Percentiles rank a stretch among this genome's conserved stretches.
Conservation (phyloP, 2,329 filamentous ascomycete species). For the Aspergillus carbonarius region DNA sequence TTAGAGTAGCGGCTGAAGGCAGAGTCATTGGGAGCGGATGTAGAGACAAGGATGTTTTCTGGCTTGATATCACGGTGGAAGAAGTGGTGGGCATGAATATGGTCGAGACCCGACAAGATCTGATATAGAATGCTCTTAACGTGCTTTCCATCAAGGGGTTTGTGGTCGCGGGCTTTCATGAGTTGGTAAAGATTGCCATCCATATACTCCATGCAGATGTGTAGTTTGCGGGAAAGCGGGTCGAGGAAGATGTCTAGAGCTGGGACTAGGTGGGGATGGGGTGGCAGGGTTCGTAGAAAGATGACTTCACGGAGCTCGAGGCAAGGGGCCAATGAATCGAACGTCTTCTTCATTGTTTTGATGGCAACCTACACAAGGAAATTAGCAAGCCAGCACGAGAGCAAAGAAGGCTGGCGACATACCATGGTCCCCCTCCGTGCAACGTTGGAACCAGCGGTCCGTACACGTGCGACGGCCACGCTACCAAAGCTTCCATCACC, state of each 20-base stretch:
- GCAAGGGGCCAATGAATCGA: conserved; percentile 87
- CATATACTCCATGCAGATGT: conserved; percentile 99
- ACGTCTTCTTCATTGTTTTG: conserved; percentile 99
- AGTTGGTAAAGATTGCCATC: conserved; percentile 98
- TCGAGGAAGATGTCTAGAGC: conserved; percentile 98
- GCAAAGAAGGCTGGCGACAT: conserved; percentile 41
- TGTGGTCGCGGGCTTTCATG: conserved; percentile 98
- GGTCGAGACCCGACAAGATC: conserved; percentile 92
- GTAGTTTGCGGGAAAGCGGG: conserved; percentile 90
- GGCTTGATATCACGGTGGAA: conserved; percentile 99
- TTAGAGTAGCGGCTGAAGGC: conserved; percentile 91
- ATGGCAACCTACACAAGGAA: conserved; percentile 73
- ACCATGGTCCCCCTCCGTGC: conserved; percentile 91
- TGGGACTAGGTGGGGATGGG: conserved; percentile 90
- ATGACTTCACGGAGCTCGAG: conserved; percentile 95
- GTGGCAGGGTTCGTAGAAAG: conserved; percentile 84
- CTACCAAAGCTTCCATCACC: conserved; percentile 98
- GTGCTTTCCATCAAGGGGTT: conserved; percentile 81
- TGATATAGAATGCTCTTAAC: conserved; percentile 98
- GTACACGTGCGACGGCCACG: conserved; percentile 85
- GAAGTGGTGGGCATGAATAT: conserved; percentile 95
- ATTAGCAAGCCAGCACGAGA: conserved; percentile 14
- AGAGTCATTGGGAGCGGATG: conserved; percentile 80
- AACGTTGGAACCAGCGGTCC: conserved; percentile 83
- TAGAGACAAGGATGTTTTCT: conserved; percentile 96